A percentile compares a stretch with the other conserved stretches of the same genome.
Evolutionary conservation across 345 rosid genomes (phyloP).

Genomic region (Syzygium aqueum): DNA sequence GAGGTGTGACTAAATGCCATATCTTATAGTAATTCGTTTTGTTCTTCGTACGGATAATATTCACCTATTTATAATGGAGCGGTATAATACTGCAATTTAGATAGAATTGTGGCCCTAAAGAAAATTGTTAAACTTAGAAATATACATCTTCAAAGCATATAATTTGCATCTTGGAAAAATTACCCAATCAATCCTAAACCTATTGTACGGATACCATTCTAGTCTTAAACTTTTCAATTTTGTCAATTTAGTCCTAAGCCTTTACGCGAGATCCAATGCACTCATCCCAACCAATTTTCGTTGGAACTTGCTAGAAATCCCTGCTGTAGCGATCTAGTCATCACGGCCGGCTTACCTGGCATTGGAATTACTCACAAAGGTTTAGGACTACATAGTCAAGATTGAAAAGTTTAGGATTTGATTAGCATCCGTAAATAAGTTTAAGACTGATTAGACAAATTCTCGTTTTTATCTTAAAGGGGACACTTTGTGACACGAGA

Average conservation of each 20-base stretch:
- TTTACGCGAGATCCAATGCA: no score
- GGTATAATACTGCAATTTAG: neutral
- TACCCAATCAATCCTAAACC: neutral
- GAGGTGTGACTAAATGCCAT: no score
- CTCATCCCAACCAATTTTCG: no score
- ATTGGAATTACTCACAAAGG: neutral
- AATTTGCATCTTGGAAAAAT: neutral
- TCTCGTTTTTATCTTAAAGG: neutral
- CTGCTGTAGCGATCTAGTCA: no score
- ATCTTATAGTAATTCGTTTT: neutral
- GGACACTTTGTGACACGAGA: neutral
- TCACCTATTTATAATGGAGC: neutral
- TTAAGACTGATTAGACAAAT: neutral
- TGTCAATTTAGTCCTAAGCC: neutral
- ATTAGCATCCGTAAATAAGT: neutral
- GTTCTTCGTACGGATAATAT: neutral
- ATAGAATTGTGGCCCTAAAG: neutral
- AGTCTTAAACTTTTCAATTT: neutral
- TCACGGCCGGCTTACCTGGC: no score
- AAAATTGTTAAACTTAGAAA: neutral
- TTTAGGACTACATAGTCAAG: neutral
- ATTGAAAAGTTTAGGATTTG: accelerated
- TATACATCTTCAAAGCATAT: neutral
- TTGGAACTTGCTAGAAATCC: no score
- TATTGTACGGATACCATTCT: neutral